Percentiles rank a stretch among this genome's conserved stretches.
Conservation (phyloP, 345 rosid species). For the Raphanus sativus region DNA sequence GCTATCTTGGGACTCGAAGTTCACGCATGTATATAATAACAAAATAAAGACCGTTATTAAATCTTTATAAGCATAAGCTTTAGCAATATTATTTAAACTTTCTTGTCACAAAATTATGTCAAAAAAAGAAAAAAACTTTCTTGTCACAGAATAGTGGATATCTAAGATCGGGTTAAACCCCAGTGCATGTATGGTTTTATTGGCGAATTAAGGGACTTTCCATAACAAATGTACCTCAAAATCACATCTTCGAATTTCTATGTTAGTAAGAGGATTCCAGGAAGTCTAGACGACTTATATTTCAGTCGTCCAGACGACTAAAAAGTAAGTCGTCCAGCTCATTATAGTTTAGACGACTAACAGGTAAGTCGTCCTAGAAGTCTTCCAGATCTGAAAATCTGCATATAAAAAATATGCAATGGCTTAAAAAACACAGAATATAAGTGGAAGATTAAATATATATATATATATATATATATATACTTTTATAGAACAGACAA, state of each 20-base stretch:
- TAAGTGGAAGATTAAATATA: too few species aligned
- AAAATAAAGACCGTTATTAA: slow-evolving; percentile 18
- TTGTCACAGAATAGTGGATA: not conserved
- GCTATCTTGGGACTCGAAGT: slow-evolving; percentile 58
- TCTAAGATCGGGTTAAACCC: not conserved
- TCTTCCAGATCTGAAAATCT: too few species aligned
- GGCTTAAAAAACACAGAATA: too few species aligned
- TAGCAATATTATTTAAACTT: not conserved
- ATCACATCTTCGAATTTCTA: not conserved
- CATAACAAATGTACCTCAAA: slow-evolving; percentile 3
- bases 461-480: too few species aligned
- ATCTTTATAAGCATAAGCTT: not conserved
- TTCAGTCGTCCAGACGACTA: too few species aligned
- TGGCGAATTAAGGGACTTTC: not conserved
- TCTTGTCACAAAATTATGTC: slow-evolving; percentile 3
- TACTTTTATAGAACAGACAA: too few species aligned
- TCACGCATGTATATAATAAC: slow-evolving; percentile 16
- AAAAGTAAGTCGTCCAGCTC: too few species aligned
- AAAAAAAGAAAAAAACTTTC: too few species aligned
- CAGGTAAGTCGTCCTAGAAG: too few species aligned
- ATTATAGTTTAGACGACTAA: too few species aligned
- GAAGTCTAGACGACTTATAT: too few species aligned
- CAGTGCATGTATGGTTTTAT: not conserved
- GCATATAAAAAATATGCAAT: too few species aligned
- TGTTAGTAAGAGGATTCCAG: not conserved